Evolutionary conservation across 257 asterid species (phyloP).

Genomic region (Capsicum chinense): DNA sequence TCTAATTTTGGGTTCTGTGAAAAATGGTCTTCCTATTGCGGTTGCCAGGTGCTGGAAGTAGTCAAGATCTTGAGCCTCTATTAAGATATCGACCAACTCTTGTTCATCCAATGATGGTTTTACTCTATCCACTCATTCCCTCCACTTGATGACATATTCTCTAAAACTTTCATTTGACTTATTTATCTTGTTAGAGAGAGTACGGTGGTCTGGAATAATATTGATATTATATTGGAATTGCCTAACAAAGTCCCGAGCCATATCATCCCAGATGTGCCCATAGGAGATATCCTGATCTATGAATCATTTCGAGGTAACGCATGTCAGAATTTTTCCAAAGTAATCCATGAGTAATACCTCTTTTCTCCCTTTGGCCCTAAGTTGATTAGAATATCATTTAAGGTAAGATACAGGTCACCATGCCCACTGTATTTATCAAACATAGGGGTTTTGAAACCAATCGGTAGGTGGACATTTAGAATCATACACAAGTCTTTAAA

Average conservation of each 20-base stretch:
- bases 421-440: background rate
- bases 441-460: background rate
- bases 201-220: background rate
- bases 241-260: background rate
- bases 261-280: background rate
- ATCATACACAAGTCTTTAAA: background rate
- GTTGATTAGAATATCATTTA: background rate
- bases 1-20: background rate
- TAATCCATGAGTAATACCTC: background rate
- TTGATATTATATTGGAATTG: background rate
- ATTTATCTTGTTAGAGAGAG: background rate
- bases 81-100: background rate
- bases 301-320: background rate
- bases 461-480: background rate
- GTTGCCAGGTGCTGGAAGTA: too few species aligned
- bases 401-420: background rate
- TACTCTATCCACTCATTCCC: accelerated
- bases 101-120: background rate
- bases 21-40: background rate
- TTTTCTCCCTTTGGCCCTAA: background rate
- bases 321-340: background rate
- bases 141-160: background rate
- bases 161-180: background rate
- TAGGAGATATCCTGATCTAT: background rate
- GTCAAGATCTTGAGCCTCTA: background rate